phyloP scores from a whole-genome alignment of 2,329 filamentous ascomycete genomes.

The Cadophora sp. region DNA sequence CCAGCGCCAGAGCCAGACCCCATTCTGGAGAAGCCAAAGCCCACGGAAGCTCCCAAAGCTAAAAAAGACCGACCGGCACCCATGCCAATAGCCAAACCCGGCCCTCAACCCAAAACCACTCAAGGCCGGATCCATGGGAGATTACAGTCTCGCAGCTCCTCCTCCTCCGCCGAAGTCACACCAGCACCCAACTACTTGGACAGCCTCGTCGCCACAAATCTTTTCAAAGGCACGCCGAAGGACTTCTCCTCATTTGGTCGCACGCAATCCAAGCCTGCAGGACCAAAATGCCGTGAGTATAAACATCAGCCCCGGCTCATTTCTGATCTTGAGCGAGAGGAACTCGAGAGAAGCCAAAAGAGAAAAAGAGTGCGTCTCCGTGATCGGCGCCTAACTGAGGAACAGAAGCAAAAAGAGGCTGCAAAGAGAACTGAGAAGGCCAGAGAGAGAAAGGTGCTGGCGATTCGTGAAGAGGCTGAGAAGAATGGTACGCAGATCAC shows the following conservation, averaged over 20 bases:
- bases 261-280: neutral
- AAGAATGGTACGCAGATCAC: constrained; percentile 19
- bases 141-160: constrained; percentile 2
- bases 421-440: constrained; percentile 22
- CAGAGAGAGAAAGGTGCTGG: constrained; percentile 18
- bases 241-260: neutral
- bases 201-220: neutral
- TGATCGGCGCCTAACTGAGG: neutral
- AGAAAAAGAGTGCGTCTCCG: neutral
- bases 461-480: constrained; percentile 22
- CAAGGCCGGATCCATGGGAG: neutral
- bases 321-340: constrained; percentile 9
- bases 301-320: constrained; percentile 16
- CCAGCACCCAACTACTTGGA: neutral
- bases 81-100: neutral
- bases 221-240: neutral
- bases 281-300: neutral
- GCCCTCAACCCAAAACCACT: neutral
- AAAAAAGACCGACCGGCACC: neutral
- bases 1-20: neutral
- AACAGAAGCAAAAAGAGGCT: constrained; percentile 19
- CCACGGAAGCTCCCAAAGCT: neutral
- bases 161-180: neutral
- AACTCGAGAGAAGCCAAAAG: constrained; percentile 7
- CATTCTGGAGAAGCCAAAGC: neutral